phyloP scores from a whole-genome alignment of 1,284 basidiomycete genomes.

The Sphaerobolus stellatus region DNA sequence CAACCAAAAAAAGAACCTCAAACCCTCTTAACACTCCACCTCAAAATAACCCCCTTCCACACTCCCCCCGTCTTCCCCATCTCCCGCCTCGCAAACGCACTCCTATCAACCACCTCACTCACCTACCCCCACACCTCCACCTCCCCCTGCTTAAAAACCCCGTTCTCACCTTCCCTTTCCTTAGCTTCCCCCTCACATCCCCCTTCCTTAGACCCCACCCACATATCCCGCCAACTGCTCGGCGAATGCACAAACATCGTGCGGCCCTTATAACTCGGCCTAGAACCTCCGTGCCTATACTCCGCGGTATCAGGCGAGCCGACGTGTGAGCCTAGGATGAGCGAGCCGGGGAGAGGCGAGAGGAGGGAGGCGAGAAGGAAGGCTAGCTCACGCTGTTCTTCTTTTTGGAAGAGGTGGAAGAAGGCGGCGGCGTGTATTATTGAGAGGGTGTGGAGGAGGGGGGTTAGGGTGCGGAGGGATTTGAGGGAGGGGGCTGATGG shows the following conservation, averaged over 20 bases:
- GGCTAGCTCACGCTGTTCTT: slow-evolving; percentile 31
- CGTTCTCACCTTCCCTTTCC: too few relatives aligned
- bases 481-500: too few relatives aligned
- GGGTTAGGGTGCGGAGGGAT: slow-evolving; percentile 31
- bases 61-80: too few relatives aligned
- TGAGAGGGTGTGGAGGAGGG: slow-evolving; percentile 30
- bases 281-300: not conserved
- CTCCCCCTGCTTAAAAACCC: too few relatives aligned
- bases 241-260: not conserved
- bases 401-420: slow-evolving; percentile 40
- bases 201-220: too few relatives aligned
- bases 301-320: slow-evolving; percentile 16
- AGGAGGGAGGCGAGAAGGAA: slow-evolving; percentile 32
- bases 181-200: too few relatives aligned
- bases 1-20: too few relatives aligned
- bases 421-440: slow-evolving; percentile 33
- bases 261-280: not conserved
- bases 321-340: slow-evolving; percentile 32
- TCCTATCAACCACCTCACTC: too few relatives aligned
- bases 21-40: too few relatives aligned
- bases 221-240: slow-evolving; percentile 9
- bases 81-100: too few relatives aligned
- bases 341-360: slow-evolving; percentile 27
- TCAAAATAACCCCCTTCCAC: too few relatives aligned
- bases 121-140: too few relatives aligned